These are phyloP conservation scores for Rhizophora apiculata DNA, from an alignment of 345 rosid genomes.

Conservation along the genomic window DNA sequence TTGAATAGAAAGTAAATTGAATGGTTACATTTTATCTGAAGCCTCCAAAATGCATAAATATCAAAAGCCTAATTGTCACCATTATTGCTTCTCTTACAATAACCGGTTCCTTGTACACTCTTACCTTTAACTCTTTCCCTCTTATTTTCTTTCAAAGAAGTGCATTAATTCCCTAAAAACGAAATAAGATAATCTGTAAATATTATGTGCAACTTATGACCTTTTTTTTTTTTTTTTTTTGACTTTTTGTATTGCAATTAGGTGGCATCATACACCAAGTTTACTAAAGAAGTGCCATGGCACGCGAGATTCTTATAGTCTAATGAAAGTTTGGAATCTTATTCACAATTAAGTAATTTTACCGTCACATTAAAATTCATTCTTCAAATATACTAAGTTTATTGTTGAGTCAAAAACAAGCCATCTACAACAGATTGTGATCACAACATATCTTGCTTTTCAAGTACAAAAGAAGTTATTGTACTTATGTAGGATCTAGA, in stretches of 20 bases:
- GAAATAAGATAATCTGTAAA: too few relatives aligned
- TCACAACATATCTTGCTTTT: background rate
- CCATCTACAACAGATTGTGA: background rate
- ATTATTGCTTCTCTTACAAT: constrained; percentile 17
- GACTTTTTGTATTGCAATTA: background rate
- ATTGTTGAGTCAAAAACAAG: too few relatives aligned
- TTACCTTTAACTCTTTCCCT: constrained; percentile 22
- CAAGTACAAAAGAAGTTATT: background rate
- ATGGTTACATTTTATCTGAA: constrained; percentile 16
- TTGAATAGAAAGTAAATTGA: constrained; percentile 51
- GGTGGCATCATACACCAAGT: too few relatives aligned
- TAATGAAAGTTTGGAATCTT: too few relatives aligned
- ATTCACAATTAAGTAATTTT: too few relatives aligned
- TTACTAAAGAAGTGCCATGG: too few relatives aligned
- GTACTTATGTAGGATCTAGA: background rate
- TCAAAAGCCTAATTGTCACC: background rate
- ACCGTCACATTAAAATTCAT: too few relatives aligned
- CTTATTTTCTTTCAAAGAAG: background rate
- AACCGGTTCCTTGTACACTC: constrained; percentile 11
- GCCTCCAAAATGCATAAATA: background rate
- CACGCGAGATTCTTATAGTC: too few relatives aligned
- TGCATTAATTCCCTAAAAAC: background rate
- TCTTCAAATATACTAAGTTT: too few relatives aligned
- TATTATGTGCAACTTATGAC: too few relatives aligned
- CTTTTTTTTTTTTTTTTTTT: background rate